These are phyloP conservation scores for Macaranga tanarius DNA, from an alignment of 441 rosid genomes.

Conservation along the genomic window DNA sequence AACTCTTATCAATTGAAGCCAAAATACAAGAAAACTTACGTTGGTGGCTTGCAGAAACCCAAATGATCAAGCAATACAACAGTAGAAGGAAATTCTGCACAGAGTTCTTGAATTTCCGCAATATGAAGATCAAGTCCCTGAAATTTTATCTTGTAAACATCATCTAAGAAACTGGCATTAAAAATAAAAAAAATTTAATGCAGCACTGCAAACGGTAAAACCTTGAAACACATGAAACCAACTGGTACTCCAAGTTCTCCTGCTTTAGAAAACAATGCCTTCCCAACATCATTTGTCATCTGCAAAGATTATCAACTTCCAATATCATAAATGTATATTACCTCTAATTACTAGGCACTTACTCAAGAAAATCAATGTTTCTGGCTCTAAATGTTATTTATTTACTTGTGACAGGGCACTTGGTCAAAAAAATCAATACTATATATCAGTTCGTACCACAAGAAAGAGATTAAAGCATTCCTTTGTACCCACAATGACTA, in stretches of 20 bases:
- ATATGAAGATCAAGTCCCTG: conserved; percentile 85
- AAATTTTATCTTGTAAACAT: conserved; percentile 20
- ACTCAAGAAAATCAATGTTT: too few species aligned
- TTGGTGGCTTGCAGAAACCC: conserved; percentile 84
- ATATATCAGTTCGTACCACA: background rate
- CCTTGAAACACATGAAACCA: conserved; percentile 97
- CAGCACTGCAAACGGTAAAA: conserved; percentile 24
- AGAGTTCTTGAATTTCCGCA: conserved; percentile 74
- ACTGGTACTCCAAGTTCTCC: conserved; percentile 90
- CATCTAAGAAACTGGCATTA: background rate
- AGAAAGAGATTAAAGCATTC: background rate
- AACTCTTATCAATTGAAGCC: conserved; percentile 1
- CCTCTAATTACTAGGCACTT: too few species aligned
- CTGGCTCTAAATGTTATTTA: too few species aligned
- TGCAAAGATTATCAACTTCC: conserved; percentile 27
- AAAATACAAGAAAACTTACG: conserved; percentile 38
- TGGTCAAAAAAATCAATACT: background rate
- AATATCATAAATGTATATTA: background rate
- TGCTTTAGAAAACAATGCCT: conserved; percentile 81
- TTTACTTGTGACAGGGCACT: background rate
- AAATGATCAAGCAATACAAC: conserved; percentile 74
- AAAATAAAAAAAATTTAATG: background rate
- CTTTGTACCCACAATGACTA: background rate
- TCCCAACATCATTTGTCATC: conserved; percentile 89
- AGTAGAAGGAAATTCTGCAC: conserved; percentile 77